These are phyloP conservation scores for Colletotrichum gigasporum DNA, from an alignment of 2,329 filamentous ascomycete species.

Conservation along the genomic window DNA sequence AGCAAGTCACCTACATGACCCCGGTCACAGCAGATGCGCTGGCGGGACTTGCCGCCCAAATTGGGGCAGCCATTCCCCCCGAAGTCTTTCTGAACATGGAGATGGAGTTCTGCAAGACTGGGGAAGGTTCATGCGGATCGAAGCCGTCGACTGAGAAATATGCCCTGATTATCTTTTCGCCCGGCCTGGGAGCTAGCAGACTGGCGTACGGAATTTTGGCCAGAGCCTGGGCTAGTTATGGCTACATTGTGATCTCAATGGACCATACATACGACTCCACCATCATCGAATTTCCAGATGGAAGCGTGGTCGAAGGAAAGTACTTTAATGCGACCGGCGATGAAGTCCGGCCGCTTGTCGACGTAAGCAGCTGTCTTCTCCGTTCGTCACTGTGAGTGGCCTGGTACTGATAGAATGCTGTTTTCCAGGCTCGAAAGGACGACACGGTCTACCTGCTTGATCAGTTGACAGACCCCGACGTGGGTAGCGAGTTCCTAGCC, in stretches of 20 bases:
- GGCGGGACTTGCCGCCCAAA: neutral
- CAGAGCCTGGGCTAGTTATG: constrained; percentile 54
- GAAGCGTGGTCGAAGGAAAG: constrained; percentile 39
- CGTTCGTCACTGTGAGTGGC: neutral
- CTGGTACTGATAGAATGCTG: neutral
- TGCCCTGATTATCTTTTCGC: constrained; percentile 50
- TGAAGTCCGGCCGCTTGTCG: neutral
- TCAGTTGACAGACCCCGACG: constrained; percentile 34
- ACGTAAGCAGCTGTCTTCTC: neutral
- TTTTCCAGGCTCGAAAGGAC: constrained; percentile 41
- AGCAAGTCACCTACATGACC: constrained; percentile 30
- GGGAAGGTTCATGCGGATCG: neutral
- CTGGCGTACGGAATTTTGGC: constrained; percentile 53
- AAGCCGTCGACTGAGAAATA: constrained; percentile 7
- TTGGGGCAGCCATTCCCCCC: constrained; percentile 21
- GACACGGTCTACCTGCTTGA: constrained; percentile 50
- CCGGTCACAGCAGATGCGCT: constrained; percentile 21
- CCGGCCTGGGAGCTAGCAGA: constrained; percentile 52
- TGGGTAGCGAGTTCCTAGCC: neutral
- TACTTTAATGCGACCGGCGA: constrained; percentile 5
- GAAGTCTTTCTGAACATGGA: constrained; percentile 25
- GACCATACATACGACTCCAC: constrained; percentile 58
- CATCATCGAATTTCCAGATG: constrained; percentile 57
- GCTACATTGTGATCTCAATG: constrained; percentile 55
- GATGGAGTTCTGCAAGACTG: constrained; percentile 31